Base-by-base conservation (phyloP, 352 stramenopile species). In the Pythium phragmiticola region DNA sequence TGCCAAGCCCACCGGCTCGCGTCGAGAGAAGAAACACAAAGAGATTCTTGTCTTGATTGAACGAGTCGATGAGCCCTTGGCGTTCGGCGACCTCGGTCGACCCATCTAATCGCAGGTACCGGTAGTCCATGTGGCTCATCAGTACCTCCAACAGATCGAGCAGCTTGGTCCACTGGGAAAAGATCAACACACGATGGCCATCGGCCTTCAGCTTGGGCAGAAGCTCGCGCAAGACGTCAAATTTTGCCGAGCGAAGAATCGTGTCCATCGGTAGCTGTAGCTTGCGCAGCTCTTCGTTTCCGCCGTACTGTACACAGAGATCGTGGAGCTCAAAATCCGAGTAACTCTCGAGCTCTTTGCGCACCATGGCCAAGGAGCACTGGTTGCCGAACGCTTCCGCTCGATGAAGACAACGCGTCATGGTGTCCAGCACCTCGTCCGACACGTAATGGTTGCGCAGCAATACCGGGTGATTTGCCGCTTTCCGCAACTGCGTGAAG, bases 21-120 rank as follows among this genome's bases (percentile, higher is more conserved):
- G 97, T 99, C 46, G 90, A 98, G 5, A 99, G 70, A 42, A 99
- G 77, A 69, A 99, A 99, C 9, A 98, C 89, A 71, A 99, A 99
- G 42, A 98, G 93, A 17, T 73, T 73, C 42, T 85, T 89, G 66
- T 98, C 95, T 71, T 97, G 63, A 57, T 92, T 94, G 74, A 90
- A 96, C 28, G 77, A 80, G 54, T 96, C 88, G 56, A 96, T 96
- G 28, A 94, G 68, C 7, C 68, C 77, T 57, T 96, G 88, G 17
- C 88, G 80, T 61, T 89, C 83, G 4, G 78, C 66, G 11, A 94
- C 84, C 52, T 88, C 69, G 0, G 87, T 94, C 0, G 77, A 88
- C 12, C 88, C 88, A 69, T 96, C 88, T 36, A 96, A 63, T 6
- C 88, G 87, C 59, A 93, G 33, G 57, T 90, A 95, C 7, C 80